phyloP scores from a whole-genome alignment of 495 filamentous ascomycete genomes.

The Aspergillus sparsus region DNA sequence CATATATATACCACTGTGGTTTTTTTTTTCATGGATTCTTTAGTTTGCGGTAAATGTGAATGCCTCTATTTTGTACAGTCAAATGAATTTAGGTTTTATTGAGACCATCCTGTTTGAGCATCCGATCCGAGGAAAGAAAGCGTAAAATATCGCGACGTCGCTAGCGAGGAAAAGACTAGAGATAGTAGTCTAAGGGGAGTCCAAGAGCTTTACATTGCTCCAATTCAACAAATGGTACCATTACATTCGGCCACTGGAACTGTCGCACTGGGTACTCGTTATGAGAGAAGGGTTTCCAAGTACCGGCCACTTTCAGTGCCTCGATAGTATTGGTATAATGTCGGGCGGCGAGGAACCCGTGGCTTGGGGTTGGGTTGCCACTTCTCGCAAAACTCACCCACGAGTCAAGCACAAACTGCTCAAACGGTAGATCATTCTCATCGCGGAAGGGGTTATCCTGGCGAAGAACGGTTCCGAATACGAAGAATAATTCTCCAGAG shows the following conservation, averaged over 20 bases:
- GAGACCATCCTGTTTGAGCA: too few species aligned
- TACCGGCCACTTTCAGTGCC: not conserved
- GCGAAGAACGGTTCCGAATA: slow-evolving; percentile 27
- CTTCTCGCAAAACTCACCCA: slow-evolving; percentile 31
- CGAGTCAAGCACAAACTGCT: slow-evolving; percentile 31
- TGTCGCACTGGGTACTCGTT: not conserved
- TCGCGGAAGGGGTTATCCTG: slow-evolving; percentile 26
- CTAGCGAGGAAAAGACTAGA: not conserved
- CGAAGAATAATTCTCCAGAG: slow-evolving; percentile 31
- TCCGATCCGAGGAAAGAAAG: too few species aligned
- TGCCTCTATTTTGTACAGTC: too few species aligned
- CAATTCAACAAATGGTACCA: not conserved
- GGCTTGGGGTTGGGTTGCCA: slow-evolving; percentile 22
- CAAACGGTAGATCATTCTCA: slow-evolving; percentile 29
- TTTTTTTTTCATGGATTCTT: not conserved
- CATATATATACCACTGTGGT: not conserved
- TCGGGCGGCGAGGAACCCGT: not conserved
- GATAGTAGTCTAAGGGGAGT: not conserved
- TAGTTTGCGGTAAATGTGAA: not conserved
- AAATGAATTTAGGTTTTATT: too few species aligned
- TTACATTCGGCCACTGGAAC: not conserved
- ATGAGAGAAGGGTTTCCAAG: not conserved
- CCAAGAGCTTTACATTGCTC: not conserved
- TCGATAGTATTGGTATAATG: not conserved
- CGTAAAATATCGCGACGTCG: too few species aligned